Percentiles rank a stretch among this genome's conserved stretches.
phyloP scores from a whole-genome alignment of 352 stramenopile species.

The Phytopythium kandeliae region DNA sequence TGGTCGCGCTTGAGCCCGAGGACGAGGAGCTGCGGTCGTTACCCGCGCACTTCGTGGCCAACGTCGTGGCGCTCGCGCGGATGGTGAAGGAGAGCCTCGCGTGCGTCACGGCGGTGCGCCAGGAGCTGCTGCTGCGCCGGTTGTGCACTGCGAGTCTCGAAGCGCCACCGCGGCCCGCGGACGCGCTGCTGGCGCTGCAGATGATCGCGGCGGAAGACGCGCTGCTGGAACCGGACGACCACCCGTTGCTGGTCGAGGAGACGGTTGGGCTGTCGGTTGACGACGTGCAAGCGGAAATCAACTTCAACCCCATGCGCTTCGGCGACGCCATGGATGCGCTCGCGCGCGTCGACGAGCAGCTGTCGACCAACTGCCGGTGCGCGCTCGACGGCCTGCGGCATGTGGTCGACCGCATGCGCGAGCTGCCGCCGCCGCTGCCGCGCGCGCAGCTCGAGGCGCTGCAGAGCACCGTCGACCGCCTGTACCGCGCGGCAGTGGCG shows the following conservation, averaged over 20 bases:
- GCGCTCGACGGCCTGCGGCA: neutral
- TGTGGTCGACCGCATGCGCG: neutral
- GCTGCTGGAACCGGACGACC: neutral
- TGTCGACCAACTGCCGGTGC: neutral
- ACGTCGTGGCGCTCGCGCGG: neutral
- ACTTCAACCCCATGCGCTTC: neutral
- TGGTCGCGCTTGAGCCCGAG: neutral
- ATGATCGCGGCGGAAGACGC: neutral
- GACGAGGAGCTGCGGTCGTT: neutral
- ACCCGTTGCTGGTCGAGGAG: neutral
- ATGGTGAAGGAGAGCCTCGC: neutral
- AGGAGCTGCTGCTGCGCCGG: neutral
- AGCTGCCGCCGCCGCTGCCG: neutral
- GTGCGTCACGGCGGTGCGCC: neutral
- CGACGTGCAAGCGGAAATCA: neutral
- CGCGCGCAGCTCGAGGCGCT: neutral
- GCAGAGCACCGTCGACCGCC: neutral
- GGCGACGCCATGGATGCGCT: neutral
- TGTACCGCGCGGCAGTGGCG: neutral
- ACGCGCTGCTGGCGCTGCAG: neutral
- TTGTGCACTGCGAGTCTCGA: neutral
- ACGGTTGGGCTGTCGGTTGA: neutral
- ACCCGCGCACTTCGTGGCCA: neutral
- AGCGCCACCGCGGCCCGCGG: too few relatives aligned
- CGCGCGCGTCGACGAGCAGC: neutral